Percentiles rank a stretch among this genome's conserved stretches.
Evolutionary conservation across 2,329 filamentous ascomycete genomes (phyloP).

Genomic region (Penicillium sp.): DNA sequence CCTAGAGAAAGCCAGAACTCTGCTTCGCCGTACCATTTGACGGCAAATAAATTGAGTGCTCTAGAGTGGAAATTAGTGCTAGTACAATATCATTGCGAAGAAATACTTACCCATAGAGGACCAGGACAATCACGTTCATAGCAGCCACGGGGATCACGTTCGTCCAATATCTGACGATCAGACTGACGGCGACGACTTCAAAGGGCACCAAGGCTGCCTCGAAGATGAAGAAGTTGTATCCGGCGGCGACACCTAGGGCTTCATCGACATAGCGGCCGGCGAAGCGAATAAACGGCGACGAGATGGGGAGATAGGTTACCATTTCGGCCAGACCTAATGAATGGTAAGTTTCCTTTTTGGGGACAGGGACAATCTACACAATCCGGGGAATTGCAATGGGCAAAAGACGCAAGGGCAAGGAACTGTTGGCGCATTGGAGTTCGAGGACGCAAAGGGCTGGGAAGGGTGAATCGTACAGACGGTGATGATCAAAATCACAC

Average conservation of each 20-base stretch:
- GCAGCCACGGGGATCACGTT: slow-evolving; percentile 47
- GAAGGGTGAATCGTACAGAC: slow-evolving; percentile 40
- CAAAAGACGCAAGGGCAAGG: not conserved
- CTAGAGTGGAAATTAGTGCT: slow-evolving; percentile 7
- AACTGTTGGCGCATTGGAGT: slow-evolving; percentile 8
- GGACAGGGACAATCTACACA: not conserved
- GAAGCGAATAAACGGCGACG: slow-evolving; percentile 49
- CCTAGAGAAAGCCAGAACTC: slow-evolving; percentile 74
- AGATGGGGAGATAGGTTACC: slow-evolving; percentile 52
- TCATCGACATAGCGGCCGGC: slow-evolving; percentile 52
- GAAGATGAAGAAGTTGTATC: slow-evolving; percentile 56
- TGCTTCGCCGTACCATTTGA: slow-evolving; percentile 73
- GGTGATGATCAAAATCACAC: slow-evolving; percentile 47
- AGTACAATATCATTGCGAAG: not conserved
- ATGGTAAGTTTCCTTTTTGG: slow-evolving; percentile 17
- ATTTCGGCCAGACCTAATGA: slow-evolving; percentile 50
- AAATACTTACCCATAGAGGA: slow-evolving; percentile 45
- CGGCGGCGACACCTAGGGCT: slow-evolving; percentile 49
- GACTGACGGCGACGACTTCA: slow-evolving; percentile 53
- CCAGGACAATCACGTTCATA: slow-evolving; percentile 49
- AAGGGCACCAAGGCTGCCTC: slow-evolving; percentile 55
- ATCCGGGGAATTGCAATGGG: not conserved
- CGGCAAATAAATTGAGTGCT: slow-evolving; percentile 68
- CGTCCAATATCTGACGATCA: slow-evolving; percentile 55
- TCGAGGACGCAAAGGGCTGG: slow-evolving; percentile 4